phyloP scores from a whole-genome alignment of 2,329 filamentous ascomycete genomes.

The Proliferodiscus dingleyae region DNA sequence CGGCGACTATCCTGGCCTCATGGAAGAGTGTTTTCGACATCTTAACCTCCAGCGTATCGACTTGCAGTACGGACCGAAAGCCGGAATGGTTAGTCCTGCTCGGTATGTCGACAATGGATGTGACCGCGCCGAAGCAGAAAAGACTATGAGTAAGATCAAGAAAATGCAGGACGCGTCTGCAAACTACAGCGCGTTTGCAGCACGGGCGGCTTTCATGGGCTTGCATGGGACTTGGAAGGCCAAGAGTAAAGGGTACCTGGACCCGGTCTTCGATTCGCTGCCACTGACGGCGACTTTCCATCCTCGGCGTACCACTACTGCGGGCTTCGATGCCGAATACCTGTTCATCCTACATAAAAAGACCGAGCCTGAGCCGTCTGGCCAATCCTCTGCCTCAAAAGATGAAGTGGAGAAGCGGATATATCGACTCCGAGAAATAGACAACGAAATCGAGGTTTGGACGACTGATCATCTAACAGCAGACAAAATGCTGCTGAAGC shows the following conservation, averaged over 20 bases:
- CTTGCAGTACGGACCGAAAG: not conserved
- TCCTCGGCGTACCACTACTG: not conserved
- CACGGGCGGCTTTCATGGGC: not conserved
- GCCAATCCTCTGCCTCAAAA: not conserved
- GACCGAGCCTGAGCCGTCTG: not conserved
- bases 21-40: not conserved
- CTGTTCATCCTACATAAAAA: not conserved
- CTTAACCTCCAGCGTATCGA: not conserved
- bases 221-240: not conserved
- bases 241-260: not conserved
- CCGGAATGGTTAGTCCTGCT: not conserved
- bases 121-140: not conserved
- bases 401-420: not conserved
- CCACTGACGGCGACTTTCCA: not conserved
- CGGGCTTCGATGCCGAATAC: not conserved
- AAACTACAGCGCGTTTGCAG: not conserved
- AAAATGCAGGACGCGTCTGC: not conserved
- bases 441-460: not conserved
- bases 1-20: not conserved
- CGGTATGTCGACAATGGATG: not conserved
- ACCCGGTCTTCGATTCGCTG: not conserved
- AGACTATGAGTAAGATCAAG: not conserved
- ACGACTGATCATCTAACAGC: not conserved
- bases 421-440: not conserved
- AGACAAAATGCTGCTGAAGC: not conserved